Evolutionary conservation across 495 filamentous ascomycete species (phyloP), one percentile per base, ranked within the genome.

Genomic region (Bacidia gigantensis): DNA sequence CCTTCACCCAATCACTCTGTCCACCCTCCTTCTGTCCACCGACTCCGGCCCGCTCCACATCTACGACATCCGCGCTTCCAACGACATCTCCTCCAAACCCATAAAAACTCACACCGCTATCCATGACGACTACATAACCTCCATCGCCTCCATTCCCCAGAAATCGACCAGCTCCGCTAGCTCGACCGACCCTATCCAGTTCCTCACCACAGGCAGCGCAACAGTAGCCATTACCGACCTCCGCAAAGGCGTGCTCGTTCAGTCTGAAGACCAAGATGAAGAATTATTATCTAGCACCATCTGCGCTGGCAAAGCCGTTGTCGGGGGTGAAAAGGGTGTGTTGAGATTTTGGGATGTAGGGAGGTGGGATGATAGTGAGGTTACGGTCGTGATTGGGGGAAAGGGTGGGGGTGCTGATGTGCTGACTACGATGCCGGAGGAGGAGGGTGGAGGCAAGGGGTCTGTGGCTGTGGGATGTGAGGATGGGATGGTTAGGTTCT

Each of bases 331-430:
- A 11, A 78, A 74, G 9, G 92, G 92, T 14, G 77, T 94, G 3
- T 58, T 96, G 55, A 93, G 89, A 10, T 70, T 96, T 1, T 98
- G 92, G 92, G 89, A 97, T 60, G 83, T 79, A 57, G 92, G 89
- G 1, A 75, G 80, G 1, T 97, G 92, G 89, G 89, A 94, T 35
- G 89, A 95, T 66, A 87, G 94, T 64, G 85, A 92, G 56, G 87
- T 94, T 64, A 77, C 87, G 3, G 81, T 97, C 53, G 76, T 83
- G 45, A 75, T 95, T 9, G 75, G 81, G 49, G 66, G 72, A 18
- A 66, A 66, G 20, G 60, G 58, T 7, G 76, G 69, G 17, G 80
- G 80, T 41, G 62, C 93, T 35, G 88, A 95, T 62, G 72, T 77
- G 18, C 66, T 93, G 59, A 69, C 80, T 2, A 67, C 78, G 18